Evolutionary conservation across 371 early-diverging fungal genomes (phyloP), one percentile per base, ranked within the genome.

Genomic region (Zychaea mexicana): DNA sequence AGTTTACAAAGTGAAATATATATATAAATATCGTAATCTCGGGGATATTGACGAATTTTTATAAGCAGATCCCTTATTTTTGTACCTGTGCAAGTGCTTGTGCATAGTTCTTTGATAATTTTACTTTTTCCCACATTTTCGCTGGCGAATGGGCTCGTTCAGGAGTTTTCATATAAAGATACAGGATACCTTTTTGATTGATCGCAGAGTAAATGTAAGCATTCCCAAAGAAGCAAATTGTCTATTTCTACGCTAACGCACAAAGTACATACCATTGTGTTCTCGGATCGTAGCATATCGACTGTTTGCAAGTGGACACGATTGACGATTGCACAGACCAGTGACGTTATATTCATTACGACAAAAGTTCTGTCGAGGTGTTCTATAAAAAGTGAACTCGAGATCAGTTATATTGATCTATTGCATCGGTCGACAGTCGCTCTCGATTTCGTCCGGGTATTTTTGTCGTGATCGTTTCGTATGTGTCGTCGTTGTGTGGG

Each of bases 231-330:
- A 42, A 7, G 13, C 4, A 12, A 12, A 42, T n/a, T 42, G 42
- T n/a, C 42, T 42, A 42, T 42, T 42, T 33, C 33, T 12, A 8
- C 33, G 12, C 12, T 12, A 5, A 8, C 7, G 13, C 5, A n/a
- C n/a, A n/a, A n/a, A 33, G 2, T 31, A 17, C 31, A 67, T 79
- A 76, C 96, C 97, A 31, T 94, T 82, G 42, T 85, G 79, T 72
- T 98, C 98, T 70, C 98, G 91, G 38, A 99, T 90, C 3, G 99
- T 99, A 21, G 99, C 99, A 79, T 99, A 99, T 69, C 93, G 89
- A 58, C 91, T 90, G 84, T 99, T 99, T 57, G 99, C 98, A 66
- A 99, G 84, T 15, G 99, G 99, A 78, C 99, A 99, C 10, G 96
- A 94, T 70, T 92, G 92, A 39, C 96, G 88, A 80, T 92, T 94